Evolutionary conservation across 2,329 filamentous ascomycete species (phyloP).

Genomic region (Colletotrichum sp.): DNA sequence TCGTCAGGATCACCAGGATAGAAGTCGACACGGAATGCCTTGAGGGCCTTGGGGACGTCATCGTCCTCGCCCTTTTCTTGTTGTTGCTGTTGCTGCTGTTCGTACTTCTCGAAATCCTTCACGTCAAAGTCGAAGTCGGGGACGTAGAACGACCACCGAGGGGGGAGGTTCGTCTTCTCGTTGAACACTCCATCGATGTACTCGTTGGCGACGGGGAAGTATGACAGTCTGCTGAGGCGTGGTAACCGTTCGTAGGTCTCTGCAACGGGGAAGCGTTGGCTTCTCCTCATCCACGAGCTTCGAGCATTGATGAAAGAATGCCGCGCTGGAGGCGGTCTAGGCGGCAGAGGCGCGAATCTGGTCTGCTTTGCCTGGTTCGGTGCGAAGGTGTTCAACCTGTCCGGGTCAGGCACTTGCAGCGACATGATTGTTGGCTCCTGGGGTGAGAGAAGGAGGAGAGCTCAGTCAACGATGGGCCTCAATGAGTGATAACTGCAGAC

Average conservation of each 20-base stretch:
- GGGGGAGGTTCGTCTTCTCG: constrained; percentile 20
- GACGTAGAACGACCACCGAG: constrained; percentile 22
- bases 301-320: background rate
- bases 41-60: background rate
- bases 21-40: constrained; percentile 63
- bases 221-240: constrained; percentile 13
- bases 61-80: background rate
- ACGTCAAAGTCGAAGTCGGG: constrained; percentile 23
- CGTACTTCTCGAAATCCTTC: constrained; percentile 11
- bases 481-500: constrained; percentile 13
- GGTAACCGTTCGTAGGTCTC: background rate
- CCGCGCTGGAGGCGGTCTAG: constrained; percentile 1
- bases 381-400: constrained; percentile 8
- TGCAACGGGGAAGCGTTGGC: background rate
- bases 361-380: constrained; percentile 11
- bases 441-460: background rate
- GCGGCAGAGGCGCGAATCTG: constrained; percentile 15
- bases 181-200: constrained; percentile 23
- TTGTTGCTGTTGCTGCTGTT: background rate
- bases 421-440: constrained; percentile 9
- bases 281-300: constrained; percentile 18
- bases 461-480: constrained; percentile 11
- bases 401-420: constrained; percentile 10
- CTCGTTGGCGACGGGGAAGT: constrained; percentile 19
- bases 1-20: constrained; percentile 56